Conservation (phyloP, 371 early-diverging fungal genomes). For the Apophysomyces sp. region DNA sequence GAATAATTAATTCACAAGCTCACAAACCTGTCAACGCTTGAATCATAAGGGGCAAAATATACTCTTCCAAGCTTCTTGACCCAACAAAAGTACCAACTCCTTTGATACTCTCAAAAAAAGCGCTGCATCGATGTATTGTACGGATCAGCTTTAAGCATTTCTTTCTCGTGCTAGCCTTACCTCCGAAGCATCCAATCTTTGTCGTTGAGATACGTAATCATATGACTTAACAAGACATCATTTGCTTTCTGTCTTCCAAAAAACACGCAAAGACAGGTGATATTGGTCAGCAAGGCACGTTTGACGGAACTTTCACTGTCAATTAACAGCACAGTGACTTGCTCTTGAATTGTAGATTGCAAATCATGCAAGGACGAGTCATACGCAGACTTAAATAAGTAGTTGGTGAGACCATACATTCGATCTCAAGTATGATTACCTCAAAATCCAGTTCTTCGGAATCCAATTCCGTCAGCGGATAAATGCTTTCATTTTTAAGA, state of each 20-base stretch:
- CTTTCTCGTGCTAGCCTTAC: conserved; percentile 24
- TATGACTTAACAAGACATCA: conserved; percentile 85
- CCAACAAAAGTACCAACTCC: conserved; percentile 90
- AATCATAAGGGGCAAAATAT: conserved; percentile 91
- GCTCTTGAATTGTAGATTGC: conserved; percentile 74
- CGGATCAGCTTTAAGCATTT: neutral
- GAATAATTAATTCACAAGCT: neutral
- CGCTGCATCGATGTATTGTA: conserved; percentile 38
- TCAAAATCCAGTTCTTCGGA: conserved; percentile 59
- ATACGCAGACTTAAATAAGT: conserved; percentile 58
- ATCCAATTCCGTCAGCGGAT: conserved; percentile 54
- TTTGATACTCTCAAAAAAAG: conserved; percentile 90
- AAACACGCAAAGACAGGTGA: conserved; percentile 80
- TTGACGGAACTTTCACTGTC: conserved; percentile 75
- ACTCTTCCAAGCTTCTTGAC: conserved; percentile 81
- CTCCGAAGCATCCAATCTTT: conserved; percentile 89
- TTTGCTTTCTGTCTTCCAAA: conserved; percentile 83
- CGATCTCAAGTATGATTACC: conserved; percentile 21
- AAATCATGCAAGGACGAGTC: conserved; percentile 73
- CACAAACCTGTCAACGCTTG: conserved; percentile 80
- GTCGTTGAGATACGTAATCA: conserved; percentile 95
- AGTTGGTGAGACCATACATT: neutral
- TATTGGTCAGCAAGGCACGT: conserved; percentile 71
- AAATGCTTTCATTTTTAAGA: conserved; percentile 57
- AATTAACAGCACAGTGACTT: conserved; percentile 64